These are phyloP conservation scores for Polyporus arcularius DNA, from an alignment of 768 basidiomycete species.

Conservation along the genomic window DNA sequence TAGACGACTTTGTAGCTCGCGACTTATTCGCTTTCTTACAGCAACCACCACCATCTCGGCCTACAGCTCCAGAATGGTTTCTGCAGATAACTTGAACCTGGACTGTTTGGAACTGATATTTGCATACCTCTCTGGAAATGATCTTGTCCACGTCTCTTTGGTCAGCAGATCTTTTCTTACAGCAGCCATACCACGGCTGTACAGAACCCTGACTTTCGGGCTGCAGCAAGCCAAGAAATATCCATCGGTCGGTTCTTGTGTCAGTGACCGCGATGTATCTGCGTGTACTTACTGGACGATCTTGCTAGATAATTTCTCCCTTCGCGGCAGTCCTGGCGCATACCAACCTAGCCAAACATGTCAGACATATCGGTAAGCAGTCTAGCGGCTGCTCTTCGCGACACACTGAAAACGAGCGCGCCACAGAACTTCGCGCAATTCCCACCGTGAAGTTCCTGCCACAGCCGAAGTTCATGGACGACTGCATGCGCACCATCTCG, in stretches of 20 bases:
- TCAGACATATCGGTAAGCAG: constrained; percentile 56
- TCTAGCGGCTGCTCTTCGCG: neutral
- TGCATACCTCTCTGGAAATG: constrained; percentile 46
- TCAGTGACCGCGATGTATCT: too few relatives aligned
- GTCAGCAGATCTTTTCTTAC: constrained; percentile 68
- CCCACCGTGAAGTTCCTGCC: constrained; percentile 41
- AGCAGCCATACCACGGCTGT: constrained; percentile 63
- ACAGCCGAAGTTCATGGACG: constrained; percentile 46
- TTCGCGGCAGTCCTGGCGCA: constrained; percentile 60
- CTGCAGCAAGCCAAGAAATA: constrained; percentile 59
- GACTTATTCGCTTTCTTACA: neutral
- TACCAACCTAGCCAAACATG: constrained; percentile 55
- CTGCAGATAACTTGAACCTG: constrained; percentile 66
- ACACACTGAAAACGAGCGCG: constrained; percentile 1
- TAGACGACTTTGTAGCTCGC: neutral
- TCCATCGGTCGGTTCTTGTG: too few relatives aligned
- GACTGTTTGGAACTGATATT: constrained; percentile 78
- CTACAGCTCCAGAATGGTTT: constrained; percentile 46
- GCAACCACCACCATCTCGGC: neutral
- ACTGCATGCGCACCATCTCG: constrained; percentile 50
- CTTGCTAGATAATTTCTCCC: constrained; percentile 50
- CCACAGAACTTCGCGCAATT: constrained; percentile 50
- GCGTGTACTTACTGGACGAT: neutral
- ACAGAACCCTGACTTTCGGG: constrained; percentile 57
- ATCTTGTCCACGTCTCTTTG: constrained; percentile 61